Base-by-base conservation (phyloP, 257 asterid genomes). In the Ballota nigra region DNA sequence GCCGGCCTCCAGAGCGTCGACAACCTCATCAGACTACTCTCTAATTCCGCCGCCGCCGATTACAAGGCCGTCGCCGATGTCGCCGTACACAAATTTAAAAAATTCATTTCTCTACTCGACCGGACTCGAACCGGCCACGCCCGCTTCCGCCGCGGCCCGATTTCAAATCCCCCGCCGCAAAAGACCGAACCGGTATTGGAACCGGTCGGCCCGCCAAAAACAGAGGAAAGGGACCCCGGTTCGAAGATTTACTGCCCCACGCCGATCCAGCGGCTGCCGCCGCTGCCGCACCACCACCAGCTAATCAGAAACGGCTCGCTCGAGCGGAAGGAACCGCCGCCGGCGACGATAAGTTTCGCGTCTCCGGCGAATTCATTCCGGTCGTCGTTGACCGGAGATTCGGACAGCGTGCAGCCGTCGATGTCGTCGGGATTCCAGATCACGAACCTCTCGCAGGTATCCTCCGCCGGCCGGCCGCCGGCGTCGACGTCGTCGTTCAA, bases 1-100 rank as follows among this genome's bases (percentile, higher is more conserved):
- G 97, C 96, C 29, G 98, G 98, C 4, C 77, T 87, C 0, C 94
- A 93, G 66, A 91, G 96, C 83, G 98, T 93, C 29, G 96, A 93
- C 72, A 91, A 86, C 41, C 89, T 93, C 5, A 86, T 91, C 79
- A 72, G 88, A 52, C 71, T 93, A 63, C 80, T 93, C 10, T 83
- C 97, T 61, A 83, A 86, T 60, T 79, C 93, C 38, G 15, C 68
- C 38, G n/a, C 63, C 66, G 45, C 79, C 79, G 78, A 88, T 56
- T 88, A 79, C 77, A 79, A 74, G n/a, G 89, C 84, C 1, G 96
- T 82, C 2, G 88, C 97, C 2, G 96, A 93, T 41, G 87, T 72
- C 12, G 98, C 97, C 16, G 96, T 93, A 28, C 47, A 75, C 74
- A 87, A 93, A 60, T 93, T 93, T 77, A 91, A 78, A 77, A 89